Evolutionary conservation across 2,329 filamentous ascomycete genomes (phyloP), one percentile per base, ranked within the genome.

Genomic region (Claviceps cyperi): DNA sequence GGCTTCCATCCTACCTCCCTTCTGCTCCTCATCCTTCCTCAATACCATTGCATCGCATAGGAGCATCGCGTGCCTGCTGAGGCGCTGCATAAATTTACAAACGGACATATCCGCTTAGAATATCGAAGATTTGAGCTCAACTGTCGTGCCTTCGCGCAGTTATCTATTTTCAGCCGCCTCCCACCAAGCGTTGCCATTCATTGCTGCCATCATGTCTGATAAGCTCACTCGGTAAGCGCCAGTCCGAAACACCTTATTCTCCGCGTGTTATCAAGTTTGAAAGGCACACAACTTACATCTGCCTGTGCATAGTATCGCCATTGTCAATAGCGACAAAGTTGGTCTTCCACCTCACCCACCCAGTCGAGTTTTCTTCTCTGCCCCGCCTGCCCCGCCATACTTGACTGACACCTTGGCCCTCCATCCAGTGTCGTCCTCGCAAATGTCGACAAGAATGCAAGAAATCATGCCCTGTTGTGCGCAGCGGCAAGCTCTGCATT

Each of bases 361-460:
- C 51, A 37, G 22, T 48, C 49, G 39, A 50, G 47, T 45, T 44
- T 43, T 35, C 41, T n/a, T 49, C 49, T 51, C 51, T 50, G 47
- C 48, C 46, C 54, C 51, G 52, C 55, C 45, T 57, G 54, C 59
- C 60, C 58, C 57, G 54, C 59, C 58, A 53, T 57, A 55, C 28
- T 32, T 32, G 8, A 32, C 55, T 55, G 51, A 59, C 58, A 57
- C 56, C 61, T 41, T 55, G 61, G 58, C 62, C 60, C 52, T 54
- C 52, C 53, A 43, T 21, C 51, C 56, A 68, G 66, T 68, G 66
- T 61, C 63, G 60, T 48, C 65, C 64, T 55, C 59, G 57, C 62
- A 97, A 97, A 88, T 97, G 92, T 70, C 83, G 91, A 59, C 91
- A 96, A 74, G 92, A 98, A 71, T 98, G 92, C 78, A 97, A 97